Base-by-base conservation (phyloP, 2,329 filamentous ascomycete species). In the Colletotrichum chrysophilum region DNA sequence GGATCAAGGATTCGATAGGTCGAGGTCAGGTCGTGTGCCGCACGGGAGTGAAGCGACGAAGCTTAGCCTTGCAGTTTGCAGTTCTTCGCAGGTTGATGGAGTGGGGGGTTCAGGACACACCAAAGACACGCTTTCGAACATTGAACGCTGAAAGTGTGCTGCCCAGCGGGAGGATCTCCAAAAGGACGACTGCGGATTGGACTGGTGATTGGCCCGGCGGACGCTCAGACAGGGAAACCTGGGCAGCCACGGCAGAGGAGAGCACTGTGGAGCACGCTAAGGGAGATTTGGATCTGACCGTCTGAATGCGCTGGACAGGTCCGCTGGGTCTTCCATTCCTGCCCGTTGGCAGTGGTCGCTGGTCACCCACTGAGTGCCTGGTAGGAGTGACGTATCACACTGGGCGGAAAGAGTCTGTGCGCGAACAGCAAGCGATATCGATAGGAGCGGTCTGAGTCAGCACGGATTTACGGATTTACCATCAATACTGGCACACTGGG, bases 31-130 rank as follows among this genome's bases (percentile, higher is more conserved):
- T 48, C 3, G 28, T 70, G 56, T n/a, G 68, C 55, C 65, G 43
- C 43, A 52, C 43, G 43, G 43, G 43, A 52, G 43, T 52, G 61
- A 60, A 48, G 36, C 38, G 55, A 61, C 61, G 61, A 61, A 67
- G 56, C 55, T 71, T 62, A 65, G 64, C 62, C 56, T 73, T 64
- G 73, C 69, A 73, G 70, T 64, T 60, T 75, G 73, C 73, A 73
- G 73, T 75, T 75, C 64, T 75, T 68, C 64, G 66, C 70, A 74
- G 65, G 30, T 58, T 58, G 26, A 58, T 12, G 13, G 55, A 26
- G 55, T 26, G 21, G 21, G 55, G 55, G 55, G 7, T 58, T 16
- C 55, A 26, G 55, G 26, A 58, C 43, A 58, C 43, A 21, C 43
- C 43, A 52, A 52, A 52, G 43, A 52, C 43, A 52, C 43, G n/a